Evolutionary conservation across 306 rosid species (phyloP).

Genomic region (Pyrus bretschneideri): DNA sequence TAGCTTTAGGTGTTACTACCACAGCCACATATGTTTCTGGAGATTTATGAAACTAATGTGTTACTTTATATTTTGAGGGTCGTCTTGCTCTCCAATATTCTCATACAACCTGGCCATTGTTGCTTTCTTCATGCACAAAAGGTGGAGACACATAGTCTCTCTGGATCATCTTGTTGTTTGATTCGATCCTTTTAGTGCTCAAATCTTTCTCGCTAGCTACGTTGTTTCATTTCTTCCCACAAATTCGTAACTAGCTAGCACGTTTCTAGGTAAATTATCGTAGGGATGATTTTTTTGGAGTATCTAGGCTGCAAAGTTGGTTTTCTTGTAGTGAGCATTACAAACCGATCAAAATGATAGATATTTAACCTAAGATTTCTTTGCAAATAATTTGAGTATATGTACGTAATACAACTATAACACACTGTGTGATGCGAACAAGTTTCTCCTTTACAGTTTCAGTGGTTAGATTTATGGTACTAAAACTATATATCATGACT

Average conservation of each 20-base stretch:
- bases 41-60: background rate
- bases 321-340: background rate
- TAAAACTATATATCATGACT: no score
- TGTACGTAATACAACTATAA: background rate
- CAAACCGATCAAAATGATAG: background rate
- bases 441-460: background rate
- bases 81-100: background rate
- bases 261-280: background rate
- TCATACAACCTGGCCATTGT: background rate
- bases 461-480: background rate
- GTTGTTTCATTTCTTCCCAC: background rate
- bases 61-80: background rate
- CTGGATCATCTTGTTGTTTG: background rate
- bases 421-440: background rate
- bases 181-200: background rate
- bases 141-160: no score
- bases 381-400: background rate
- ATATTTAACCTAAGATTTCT: background rate
- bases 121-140: background rate
- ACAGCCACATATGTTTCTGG: constrained; percentile 6
- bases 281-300: background rate
- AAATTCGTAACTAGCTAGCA: background rate
- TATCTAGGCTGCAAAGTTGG: background rate
- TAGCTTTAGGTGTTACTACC: constrained; percentile 20
- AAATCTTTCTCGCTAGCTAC: background rate